Evolutionary conservation across 2,329 filamentous ascomycete species (phyloP).

Genomic region (Curvularia spicifera): DNA sequence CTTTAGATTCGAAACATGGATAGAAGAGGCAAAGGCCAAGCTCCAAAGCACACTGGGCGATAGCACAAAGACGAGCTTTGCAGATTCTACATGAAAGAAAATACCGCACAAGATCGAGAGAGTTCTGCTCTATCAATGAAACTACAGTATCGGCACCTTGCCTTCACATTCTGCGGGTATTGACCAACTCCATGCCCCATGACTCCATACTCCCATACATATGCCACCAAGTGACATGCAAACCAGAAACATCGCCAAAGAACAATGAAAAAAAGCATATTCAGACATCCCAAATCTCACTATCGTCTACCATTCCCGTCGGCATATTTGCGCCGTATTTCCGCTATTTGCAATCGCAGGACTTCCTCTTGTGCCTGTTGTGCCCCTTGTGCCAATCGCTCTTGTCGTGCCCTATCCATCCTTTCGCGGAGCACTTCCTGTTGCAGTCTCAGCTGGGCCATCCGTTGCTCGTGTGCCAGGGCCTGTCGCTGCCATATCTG

Average conservation of each 20-base stretch:
- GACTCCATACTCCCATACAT: background rate
- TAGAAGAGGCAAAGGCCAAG: constrained; percentile 68
- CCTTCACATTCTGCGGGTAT: background rate
- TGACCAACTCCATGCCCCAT: background rate
- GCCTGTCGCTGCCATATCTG: too few relatives aligned
- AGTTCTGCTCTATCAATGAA: background rate
- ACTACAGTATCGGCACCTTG: background rate
- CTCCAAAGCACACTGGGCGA: constrained; percentile 31
- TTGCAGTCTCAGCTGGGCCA: background rate
- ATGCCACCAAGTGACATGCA: background rate
- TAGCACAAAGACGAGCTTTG: constrained; percentile 27
- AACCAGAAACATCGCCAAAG: background rate
- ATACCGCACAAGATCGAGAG: background rate
- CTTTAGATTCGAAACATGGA: constrained; percentile 71
- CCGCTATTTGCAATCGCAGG: too few relatives aligned
- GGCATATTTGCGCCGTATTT: background rate
- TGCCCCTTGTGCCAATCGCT: too few relatives aligned
- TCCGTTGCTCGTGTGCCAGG: background rate
- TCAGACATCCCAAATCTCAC: background rate
- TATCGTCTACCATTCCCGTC: background rate
- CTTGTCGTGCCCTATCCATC: too few relatives aligned
- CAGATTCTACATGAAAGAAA: constrained; percentile 20
- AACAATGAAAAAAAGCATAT: background rate
- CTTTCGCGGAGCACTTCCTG: background rate
- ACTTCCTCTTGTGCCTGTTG: background rate